These are phyloP conservation scores for Bipolaris gigantea DNA, from an alignment of 2,329 filamentous ascomycete genomes.

Conservation along the genomic window DNA sequence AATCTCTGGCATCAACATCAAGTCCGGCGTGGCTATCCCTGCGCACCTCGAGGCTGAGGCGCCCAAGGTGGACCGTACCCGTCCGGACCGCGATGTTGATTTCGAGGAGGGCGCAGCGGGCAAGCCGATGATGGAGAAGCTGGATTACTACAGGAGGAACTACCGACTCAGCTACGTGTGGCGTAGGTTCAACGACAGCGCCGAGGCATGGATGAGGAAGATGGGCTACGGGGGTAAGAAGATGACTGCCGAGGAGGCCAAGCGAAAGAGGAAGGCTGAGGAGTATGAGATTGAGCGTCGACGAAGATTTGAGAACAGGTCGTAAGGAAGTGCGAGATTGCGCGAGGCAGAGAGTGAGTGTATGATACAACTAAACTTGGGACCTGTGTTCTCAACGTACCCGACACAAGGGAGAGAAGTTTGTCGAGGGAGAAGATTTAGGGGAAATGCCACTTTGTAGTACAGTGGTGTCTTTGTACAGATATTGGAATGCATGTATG, in stretches of 20 bases:
- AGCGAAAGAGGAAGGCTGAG: slow-evolving; percentile 33
- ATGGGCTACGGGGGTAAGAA: slow-evolving; percentile 23
- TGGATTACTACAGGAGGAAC: slow-evolving; percentile 33
- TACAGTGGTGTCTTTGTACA: slow-evolving; percentile 14
- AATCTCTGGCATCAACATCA: slow-evolving; percentile 31
- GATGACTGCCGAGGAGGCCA: slow-evolving; percentile 23
- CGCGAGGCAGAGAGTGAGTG: slow-evolving; percentile 14
- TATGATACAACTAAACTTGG: slow-evolving; percentile 23
- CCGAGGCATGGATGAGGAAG: slow-evolving; percentile 17
- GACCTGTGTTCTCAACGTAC: slow-evolving; percentile 20
- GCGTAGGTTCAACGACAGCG: slow-evolving; percentile 18
- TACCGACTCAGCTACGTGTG: slow-evolving; percentile 26
- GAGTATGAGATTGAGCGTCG: slow-evolving; percentile 33
- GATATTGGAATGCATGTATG: slow-evolving; percentile 18
- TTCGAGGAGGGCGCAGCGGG: slow-evolving; percentile 27
- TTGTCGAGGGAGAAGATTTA: neutral
- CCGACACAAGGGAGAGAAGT: neutral
- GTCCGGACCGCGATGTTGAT: slow-evolving; percentile 27
- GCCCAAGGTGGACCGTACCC: slow-evolving; percentile 17
- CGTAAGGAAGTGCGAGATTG: slow-evolving; percentile 12
- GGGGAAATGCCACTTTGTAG: neutral
- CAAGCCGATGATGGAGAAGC: slow-evolving; percentile 19
- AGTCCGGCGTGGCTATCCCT: slow-evolving; percentile 27
- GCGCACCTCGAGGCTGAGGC: slow-evolving; percentile 25
- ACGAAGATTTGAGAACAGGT: slow-evolving; percentile 34